phyloP scores from a whole-genome alignment of 2,329 filamentous ascomycete genomes.

The Penicillium digitatum region DNA sequence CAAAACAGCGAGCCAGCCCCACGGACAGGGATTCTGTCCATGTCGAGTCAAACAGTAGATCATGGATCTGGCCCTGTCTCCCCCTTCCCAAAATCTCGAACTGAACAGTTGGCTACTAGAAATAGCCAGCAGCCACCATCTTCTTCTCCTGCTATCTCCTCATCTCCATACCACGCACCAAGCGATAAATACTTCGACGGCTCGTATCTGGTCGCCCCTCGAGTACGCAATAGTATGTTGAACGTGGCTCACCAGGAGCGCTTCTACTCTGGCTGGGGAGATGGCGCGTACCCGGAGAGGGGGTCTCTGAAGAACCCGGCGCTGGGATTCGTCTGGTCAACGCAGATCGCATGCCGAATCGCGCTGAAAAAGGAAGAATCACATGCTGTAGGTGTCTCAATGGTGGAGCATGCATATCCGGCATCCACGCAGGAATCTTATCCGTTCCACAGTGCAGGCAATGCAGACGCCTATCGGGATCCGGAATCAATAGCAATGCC shows the following conservation, averaged over 20 bases:
- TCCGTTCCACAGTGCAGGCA: not conserved
- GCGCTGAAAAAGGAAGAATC: constrained; percentile 69
- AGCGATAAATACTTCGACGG: constrained; percentile 31
- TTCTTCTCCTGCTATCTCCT: constrained; percentile 27
- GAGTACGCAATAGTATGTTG: constrained; percentile 53
- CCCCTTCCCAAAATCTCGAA: constrained; percentile 16
- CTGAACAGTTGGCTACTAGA: constrained; percentile 8
- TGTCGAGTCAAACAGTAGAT: constrained; percentile 14
- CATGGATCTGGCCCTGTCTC: constrained; percentile 21
- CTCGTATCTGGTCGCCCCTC: constrained; percentile 39
- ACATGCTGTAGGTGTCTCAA: constrained; percentile 35
- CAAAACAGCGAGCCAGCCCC: not conserved
- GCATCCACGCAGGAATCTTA: constrained; percentile 1
- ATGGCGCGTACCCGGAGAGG: constrained; percentile 46
- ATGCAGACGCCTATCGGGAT: not conserved
- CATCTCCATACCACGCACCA: constrained; percentile 28
- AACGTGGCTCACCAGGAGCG: constrained; percentile 78
- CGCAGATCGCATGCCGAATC: constrained; percentile 78
- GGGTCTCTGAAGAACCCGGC: constrained; percentile 71
- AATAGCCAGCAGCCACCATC: not conserved
- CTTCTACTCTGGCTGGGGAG: constrained; percentile 95
- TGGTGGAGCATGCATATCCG: constrained; percentile 3
- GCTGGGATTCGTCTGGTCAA: constrained; percentile 84
- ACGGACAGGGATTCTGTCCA: constrained; percentile 8
- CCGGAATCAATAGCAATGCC: constrained; percentile 6